Evolutionary conservation across 352 stramenopile species (phyloP).

Genomic region (Phytophthora meadii): DNA sequence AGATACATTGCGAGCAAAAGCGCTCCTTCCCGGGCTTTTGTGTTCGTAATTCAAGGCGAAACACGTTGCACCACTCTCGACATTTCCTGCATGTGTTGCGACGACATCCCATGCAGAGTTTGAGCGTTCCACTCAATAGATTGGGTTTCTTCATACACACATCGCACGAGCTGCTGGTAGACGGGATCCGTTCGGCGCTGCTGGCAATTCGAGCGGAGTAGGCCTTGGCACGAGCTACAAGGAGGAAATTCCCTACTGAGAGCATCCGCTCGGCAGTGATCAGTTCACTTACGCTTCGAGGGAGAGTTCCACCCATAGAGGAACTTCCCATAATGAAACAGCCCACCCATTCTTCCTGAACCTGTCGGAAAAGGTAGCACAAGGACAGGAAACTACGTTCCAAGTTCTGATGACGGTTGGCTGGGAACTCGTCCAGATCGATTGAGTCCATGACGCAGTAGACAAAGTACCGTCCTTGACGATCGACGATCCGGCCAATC

Average conservation of each 20-base stretch:
- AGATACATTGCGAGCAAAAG: slow-evolving; percentile 69
- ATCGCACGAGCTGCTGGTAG: slow-evolving; percentile 50
- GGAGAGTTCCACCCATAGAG: slow-evolving; percentile 47
- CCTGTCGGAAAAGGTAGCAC: slow-evolving; percentile 70
- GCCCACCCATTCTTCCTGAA: slow-evolving; percentile 54
- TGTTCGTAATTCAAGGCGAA: slow-evolving; percentile 52
- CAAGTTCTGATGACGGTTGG: slow-evolving; percentile 40
- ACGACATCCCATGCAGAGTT: slow-evolving; percentile 64
- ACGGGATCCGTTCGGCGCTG: slow-evolving; percentile 42
- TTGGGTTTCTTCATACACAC: slow-evolving; percentile 56
- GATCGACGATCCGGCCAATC: slow-evolving; percentile 69
- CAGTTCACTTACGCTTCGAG: slow-evolving; percentile 50
- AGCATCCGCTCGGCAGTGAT: slow-evolving; percentile 52
- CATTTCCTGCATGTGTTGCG: slow-evolving; percentile 62
- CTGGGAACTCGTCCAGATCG: slow-evolving; percentile 60
- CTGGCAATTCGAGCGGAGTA: slow-evolving; percentile 57
- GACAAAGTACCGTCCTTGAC: slow-evolving; percentile 58
- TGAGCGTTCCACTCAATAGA: slow-evolving; percentile 40
- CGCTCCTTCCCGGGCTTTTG: slow-evolving; percentile 49
- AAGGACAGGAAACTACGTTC: slow-evolving; percentile 53
- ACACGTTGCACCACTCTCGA: slow-evolving; percentile 54
- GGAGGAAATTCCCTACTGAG: slow-evolving; percentile 47
- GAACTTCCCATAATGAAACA: slow-evolving; percentile 68
- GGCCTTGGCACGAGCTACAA: slow-evolving; percentile 56
- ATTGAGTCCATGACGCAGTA: slow-evolving; percentile 70